Conservation (phyloP, 2,329 filamentous ascomycete genomes). For the Sporothrix mexicana region DNA sequence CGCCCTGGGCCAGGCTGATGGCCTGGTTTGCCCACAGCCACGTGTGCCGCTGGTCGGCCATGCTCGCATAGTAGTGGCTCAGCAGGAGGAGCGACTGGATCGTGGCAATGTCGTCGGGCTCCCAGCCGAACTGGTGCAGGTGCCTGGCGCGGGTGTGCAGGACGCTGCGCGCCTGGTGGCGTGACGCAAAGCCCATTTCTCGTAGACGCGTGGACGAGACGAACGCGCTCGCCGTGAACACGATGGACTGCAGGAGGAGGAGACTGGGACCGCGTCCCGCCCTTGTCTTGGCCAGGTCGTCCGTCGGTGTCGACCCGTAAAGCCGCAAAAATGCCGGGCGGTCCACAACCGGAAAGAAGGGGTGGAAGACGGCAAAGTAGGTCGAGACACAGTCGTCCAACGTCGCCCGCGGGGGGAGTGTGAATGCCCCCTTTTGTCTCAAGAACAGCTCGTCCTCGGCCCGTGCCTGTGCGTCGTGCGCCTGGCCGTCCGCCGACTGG, state of each 20-base stretch:
- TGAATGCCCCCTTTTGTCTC: not conserved
- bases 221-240: not conserved
- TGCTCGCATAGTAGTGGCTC: conserved; percentile 9
- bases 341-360: not conserved
- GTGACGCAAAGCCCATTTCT: not conserved
- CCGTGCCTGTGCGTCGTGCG: not conserved
- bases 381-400: conserved; percentile 7
- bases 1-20: conserved; percentile 1
- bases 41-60: conserved; percentile 5
- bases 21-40: conserved; percentile 11
- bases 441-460: not conserved
- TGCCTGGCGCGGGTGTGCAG: not conserved
- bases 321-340: not conserved
- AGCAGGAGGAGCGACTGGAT: not conserved
- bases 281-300: not conserved
- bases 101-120: conserved; percentile 1
- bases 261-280: not conserved
- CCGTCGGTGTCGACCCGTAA: not conserved
- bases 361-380: not conserved
- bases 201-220: not conserved
- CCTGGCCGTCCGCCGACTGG: not conserved
- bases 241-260: not conserved
- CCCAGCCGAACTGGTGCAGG: conserved; percentile 11
- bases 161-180: not conserved
- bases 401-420: not conserved